Percentiles rank a stretch among this genome's conserved stretches.
These are phyloP conservation scores for Dothideomycetidae sp. DNA, from an alignment of 2,329 filamentous ascomycete genomes.

Conservation along the genomic window DNA sequence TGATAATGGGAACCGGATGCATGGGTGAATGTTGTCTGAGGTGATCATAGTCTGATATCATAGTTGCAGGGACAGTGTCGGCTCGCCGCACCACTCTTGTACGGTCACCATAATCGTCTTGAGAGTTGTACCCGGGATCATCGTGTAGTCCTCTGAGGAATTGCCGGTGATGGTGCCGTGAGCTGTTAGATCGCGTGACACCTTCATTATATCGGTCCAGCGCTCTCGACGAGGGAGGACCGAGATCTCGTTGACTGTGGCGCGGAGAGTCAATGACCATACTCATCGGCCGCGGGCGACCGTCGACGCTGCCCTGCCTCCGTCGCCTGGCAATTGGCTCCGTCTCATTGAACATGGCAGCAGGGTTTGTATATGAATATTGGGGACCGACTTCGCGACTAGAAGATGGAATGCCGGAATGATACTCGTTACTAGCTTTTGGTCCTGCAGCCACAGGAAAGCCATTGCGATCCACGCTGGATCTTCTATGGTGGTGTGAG, in stretches of 20 bases:
- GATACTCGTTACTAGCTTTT: constrained; percentile 20
- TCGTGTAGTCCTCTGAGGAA: neutral
- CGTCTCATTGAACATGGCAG: constrained; percentile 37
- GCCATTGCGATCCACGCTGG: constrained; percentile 20
- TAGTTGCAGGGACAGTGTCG: constrained; percentile 3
- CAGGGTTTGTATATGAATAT: constrained; percentile 37
- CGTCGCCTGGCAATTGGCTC: constrained; percentile 32
- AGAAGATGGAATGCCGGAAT: constrained; percentile 17
- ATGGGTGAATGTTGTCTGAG: neutral
- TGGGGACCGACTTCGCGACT: constrained; percentile 21
- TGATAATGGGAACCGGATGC: constrained; percentile 8
- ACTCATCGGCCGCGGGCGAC: constrained; percentile 31
- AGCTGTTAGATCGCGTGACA: constrained; percentile 29
- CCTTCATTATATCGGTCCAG: constrained; percentile 52
- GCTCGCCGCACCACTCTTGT: constrained; percentile 1
- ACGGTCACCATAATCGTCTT: constrained; percentile 5
- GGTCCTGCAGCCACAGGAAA: constrained; percentile 16
- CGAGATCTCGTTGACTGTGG: constrained; percentile 22
- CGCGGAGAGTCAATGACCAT: constrained; percentile 26
- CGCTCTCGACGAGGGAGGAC: constrained; percentile 54
- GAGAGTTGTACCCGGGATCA: constrained; percentile 5
- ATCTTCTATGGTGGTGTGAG: constrained; percentile 24
- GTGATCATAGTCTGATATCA: constrained; percentile 5
- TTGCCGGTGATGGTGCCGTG: constrained; percentile 28
- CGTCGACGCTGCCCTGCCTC: constrained; percentile 31